phyloP scores from a whole-genome alignment of 345 rosid genomes.

The Clarkia xantiana region DNA sequence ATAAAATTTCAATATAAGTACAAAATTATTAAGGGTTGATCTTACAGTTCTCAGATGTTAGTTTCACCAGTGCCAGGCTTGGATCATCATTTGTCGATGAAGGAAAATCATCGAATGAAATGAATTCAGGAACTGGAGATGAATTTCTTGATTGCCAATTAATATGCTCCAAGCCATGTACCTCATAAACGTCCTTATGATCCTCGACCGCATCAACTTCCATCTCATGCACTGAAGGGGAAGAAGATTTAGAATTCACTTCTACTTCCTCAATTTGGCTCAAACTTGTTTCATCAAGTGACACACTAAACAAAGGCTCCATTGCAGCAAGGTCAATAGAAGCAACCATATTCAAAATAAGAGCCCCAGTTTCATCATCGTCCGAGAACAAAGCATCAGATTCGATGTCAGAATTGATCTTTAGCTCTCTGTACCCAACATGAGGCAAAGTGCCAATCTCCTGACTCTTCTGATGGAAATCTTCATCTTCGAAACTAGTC shows the following conservation, averaged over 20 bases:
- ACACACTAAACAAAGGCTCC: too few species aligned
- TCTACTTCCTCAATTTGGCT: constrained; percentile 23
- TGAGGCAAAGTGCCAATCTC: constrained; percentile 33
- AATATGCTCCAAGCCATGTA: constrained; percentile 26
- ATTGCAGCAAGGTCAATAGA: too few species aligned
- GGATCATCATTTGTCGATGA: constrained; percentile 13
- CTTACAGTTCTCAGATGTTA: constrained; percentile 37
- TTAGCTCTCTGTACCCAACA: constrained; percentile 58
- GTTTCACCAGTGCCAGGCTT: constrained; percentile 8
- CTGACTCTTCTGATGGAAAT: constrained; percentile 6
- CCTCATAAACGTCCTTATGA: constrained; percentile 7
- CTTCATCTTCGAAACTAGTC: too few species aligned
- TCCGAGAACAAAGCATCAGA: constrained; percentile 31
- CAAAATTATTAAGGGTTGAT: neutral
- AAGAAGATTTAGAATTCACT: constrained; percentile 4
- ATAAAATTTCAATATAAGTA: too few species aligned
- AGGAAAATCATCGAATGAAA: constrained; percentile 24
- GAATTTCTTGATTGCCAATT: constrained; percentile 14
- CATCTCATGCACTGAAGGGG: constrained; percentile 7
- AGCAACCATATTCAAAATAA: too few species aligned
- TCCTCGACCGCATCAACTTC: constrained; percentile 11
- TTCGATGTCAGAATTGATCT: constrained; percentile 50
- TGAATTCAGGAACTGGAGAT: constrained; percentile 18
- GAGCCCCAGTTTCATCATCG: constrained; percentile 9
- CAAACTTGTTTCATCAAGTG: constrained; percentile 19